Evolutionary conservation across 2,329 filamentous ascomycete species (phyloP).

Genomic region (Moelleriella libera): DNA sequence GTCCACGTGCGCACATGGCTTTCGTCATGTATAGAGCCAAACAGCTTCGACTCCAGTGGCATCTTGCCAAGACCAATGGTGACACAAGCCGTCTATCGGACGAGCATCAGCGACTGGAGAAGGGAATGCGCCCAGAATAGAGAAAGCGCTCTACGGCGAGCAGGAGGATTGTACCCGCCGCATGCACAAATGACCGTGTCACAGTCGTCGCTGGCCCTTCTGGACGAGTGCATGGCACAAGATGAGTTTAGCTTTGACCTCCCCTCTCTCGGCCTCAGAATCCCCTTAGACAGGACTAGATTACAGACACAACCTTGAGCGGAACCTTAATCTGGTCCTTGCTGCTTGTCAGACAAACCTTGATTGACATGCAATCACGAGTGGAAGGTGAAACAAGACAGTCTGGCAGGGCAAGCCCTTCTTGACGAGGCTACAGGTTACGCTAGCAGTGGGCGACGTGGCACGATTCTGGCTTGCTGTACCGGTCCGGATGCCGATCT

Average conservation of each 20-base stretch:
- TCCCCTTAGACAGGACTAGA: constrained; percentile 6
- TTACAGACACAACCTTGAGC: constrained; percentile 9
- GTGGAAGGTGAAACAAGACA: not conserved
- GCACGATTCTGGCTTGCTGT: not conserved
- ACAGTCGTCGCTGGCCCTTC: not conserved
- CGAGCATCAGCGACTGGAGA: not conserved
- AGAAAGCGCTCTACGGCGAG: not conserved
- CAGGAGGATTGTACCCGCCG: not conserved
- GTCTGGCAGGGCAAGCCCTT: not conserved
- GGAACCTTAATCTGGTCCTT: constrained; percentile 7
- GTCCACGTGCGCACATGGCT: too few species aligned
- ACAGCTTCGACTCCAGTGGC: too few species aligned
- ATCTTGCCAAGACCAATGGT: not conserved
- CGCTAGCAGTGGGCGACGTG: not conserved
- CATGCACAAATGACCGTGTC: not conserved
- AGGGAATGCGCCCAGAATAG: constrained; percentile 1
- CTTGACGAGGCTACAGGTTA: not conserved
- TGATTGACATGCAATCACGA: constrained; percentile 1
- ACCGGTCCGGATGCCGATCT: not conserved
- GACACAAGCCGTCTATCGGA: not conserved
- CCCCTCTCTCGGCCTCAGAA: not conserved
- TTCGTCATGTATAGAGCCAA: too few species aligned
- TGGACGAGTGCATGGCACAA: not conserved
- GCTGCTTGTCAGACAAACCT: constrained; percentile 3
- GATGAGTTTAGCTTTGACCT: not conserved